Base-by-base conservation (phyloP, 1,284 basidiomycete species). In the Heterobasidion occidentale region DNA sequence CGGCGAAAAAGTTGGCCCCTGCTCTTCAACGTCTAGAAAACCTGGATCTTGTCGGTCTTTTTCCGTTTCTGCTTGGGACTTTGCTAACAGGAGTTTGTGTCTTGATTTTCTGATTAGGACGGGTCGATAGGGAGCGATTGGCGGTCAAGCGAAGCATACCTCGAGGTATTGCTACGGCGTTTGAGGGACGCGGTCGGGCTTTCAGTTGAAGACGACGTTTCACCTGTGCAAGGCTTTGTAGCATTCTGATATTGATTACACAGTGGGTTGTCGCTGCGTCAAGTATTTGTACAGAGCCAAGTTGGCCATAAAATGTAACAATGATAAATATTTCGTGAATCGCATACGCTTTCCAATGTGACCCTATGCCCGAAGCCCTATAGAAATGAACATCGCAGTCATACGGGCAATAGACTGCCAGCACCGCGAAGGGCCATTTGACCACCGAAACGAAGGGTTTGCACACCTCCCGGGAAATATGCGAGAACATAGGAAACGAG, bases 401-500 rank as follows among this genome's bases (percentile, higher is more conserved):
- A 42, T n/a, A 91, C 74, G 11, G 93, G 92, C 34, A 95, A 74
- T 8, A 94, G 72, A 62, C 77, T 90, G 38, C 87, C 81, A 47
- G 90, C 92, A 5, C 92, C 88, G 46, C 92, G 83, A 19, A 95
- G 71, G 1, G 88, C 86, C 70, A 95, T 81, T 59, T 88, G 86
- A 15, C 86, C 85, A 12, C 92, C 92, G 64, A 94, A 84, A 34
- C 90, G 81, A 38, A 95, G 76, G 0, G 93, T 94, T 60, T 86
- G 82, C 14, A 77, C 78, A 9, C 89, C 93, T 11, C 93, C 93
- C 3, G 93, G 92, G 72, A 95, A 96, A 71, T 96, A 97, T 0
- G 93, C 92, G 15, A 92, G 76, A 9, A 97, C 80, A 66, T 97
- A 98, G 12, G 88, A 80, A 9, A 96, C 74, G 9, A 98, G 81